Percentiles rank a stretch among this genome's conserved stretches.
These are phyloP conservation scores for Penicillium arizonense DNA, from an alignment of 495 filamentous ascomycete species.

Conservation along the genomic window DNA sequence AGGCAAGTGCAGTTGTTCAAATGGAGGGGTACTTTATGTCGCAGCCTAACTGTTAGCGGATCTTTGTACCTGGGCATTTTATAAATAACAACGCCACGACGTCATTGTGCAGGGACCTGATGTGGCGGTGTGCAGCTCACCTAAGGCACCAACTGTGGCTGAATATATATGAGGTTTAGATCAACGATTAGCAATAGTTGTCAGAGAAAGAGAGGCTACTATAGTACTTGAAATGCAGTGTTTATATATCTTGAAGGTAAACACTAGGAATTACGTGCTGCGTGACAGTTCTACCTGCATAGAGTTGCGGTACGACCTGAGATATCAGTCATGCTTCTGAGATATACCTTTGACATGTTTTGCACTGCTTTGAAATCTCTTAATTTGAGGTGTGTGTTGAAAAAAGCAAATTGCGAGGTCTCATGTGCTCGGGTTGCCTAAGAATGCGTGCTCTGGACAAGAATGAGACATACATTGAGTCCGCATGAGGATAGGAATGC, in stretches of 20 bases:
- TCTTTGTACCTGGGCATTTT: conserved; percentile 16
- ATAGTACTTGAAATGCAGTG: not conserved
- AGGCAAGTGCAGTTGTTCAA: not conserved
- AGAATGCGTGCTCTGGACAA: not conserved
- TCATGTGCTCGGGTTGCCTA: not conserved
- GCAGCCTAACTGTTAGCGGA: conserved; percentile 28
- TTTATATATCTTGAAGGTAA: conserved; percentile 9
- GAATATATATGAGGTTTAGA: no score
- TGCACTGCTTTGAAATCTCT: conserved; percentile 5
- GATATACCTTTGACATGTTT: not conserved
- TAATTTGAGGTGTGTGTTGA: not conserved
- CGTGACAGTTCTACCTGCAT: conserved; percentile 24
- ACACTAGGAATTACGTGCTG: conserved; percentile 1
- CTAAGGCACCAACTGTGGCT: not conserved
- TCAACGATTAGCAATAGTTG: no score
- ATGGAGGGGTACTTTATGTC: conserved; percentile 27
- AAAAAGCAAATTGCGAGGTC: not conserved
- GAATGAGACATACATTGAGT: not conserved
- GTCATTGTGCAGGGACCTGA: conserved; percentile 8
- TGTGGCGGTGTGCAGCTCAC: conserved; percentile 15
- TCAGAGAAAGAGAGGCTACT: not conserved
- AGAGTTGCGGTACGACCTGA: conserved; percentile 17
- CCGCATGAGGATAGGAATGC: not conserved
- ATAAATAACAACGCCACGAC: conserved; percentile 23
- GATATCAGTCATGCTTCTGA: conserved; percentile 9